Evolutionary conservation across 192 early-diverging fungal species (phyloP), one percentile per base, ranked within the genome.

Genomic region (Mortierella hygrophila): DNA sequence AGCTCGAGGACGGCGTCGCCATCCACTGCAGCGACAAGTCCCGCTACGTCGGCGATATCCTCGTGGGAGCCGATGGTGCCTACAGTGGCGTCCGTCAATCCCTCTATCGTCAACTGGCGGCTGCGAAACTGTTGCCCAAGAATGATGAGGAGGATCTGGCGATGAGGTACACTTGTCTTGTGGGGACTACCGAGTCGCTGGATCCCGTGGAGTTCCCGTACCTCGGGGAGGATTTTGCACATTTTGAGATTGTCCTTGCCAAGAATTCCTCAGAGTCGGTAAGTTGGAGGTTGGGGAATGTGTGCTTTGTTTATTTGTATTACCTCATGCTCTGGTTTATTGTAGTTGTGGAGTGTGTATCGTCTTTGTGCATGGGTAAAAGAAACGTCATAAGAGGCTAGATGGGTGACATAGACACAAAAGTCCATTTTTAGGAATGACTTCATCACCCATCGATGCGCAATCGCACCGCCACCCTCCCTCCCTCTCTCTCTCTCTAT

Each of bases 241-340:
- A 75, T 54, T 81, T 81, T 57, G 80, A 81, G 68, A 75, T 75
- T 75, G 80, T 81, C n/a, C 68, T 81, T 15, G 74, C 80, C 63
- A 75, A 75, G 38, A 52, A 81, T 47, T 70, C 80, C 49, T 73
- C 80, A n/a, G 80, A 81, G 38, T 81, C 80, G 38, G 79, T 80
- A 80, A 68, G 77, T 72, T 13, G 5, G 52, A 55, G 18, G 38
- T 40, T 40, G 38, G 52, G 6, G 21, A 15, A 20, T 29, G 26
- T 38, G 5, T 69, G 26, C 29, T 38, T 37, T 32, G 35, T 68
- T 68, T 37, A 35, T 68, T 20, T 68, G 29, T 37, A 68, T 55
- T 37, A 68, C 65, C 35, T 35, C 65, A 29, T 42, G 37, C 10
- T 46, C 41, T 38, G 16, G 32, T 72, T 42, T 42, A 7, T 46